Conservation (phyloP, 345 rosid genomes). For the Arabis hirsuta region DNA sequence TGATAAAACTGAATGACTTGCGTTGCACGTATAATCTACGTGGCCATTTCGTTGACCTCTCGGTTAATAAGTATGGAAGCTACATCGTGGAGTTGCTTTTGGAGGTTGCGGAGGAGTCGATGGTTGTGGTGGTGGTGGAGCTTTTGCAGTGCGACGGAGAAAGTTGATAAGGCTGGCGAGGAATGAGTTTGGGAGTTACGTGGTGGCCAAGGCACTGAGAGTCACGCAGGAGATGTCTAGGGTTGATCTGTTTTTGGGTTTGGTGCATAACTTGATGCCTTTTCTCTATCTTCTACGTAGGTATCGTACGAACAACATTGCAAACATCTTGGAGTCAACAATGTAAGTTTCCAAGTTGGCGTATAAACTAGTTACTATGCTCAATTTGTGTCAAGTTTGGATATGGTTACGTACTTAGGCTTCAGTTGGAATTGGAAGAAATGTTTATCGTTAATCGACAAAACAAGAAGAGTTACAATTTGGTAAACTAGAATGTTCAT, state of each 20-base stretch:
- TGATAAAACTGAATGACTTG: constrained; percentile 8
- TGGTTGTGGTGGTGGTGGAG: background rate
- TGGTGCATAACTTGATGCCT: constrained; percentile 25
- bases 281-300: constrained; percentile 6
- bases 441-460: too few species aligned
- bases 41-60: background rate
- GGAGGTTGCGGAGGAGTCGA: background rate
- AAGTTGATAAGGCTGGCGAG: constrained; percentile 16
- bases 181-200: constrained; percentile 18
- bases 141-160: background rate
- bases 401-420: too few species aligned
- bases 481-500: too few species aligned
- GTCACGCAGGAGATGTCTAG: background rate
- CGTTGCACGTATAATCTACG: constrained; percentile 3
- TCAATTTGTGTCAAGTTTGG: too few species aligned
- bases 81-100: constrained; percentile 7
- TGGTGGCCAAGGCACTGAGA: constrained; percentile 25
- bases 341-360: too few species aligned
- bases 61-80: constrained; percentile 11
- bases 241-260: constrained; percentile 1
- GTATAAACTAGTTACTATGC: too few species aligned
- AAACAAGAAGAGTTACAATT: too few species aligned
- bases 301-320: constrained; percentile 4
- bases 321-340: background rate
- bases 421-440: too few species aligned